Evolutionary conservation across 2,329 filamentous ascomycete species (phyloP), one percentile per base, ranked within the genome.

Genomic region (Aureobasidium sp.): DNA sequence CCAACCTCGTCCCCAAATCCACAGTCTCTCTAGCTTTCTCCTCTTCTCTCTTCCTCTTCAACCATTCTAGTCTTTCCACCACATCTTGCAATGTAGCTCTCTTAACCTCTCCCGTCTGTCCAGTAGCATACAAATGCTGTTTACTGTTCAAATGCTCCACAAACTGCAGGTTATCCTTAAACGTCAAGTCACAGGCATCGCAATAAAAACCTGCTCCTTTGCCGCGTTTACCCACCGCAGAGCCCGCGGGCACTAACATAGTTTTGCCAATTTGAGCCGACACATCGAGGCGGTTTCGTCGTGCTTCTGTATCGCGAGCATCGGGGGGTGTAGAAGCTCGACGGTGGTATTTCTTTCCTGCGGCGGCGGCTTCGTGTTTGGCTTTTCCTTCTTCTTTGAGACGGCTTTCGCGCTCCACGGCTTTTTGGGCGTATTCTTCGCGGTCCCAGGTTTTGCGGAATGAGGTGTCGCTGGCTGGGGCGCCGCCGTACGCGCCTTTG

Each of bases 91-190:
- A 80, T 10, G 81, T 88, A 25, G 93, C 92, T 66, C 86, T 81
- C 72, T 83, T 83, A 55, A 99, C 94, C 76, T 97, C 87, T 21
- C 89, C 89, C 66, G 85, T 96, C 79, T 97, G 89, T 1, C 94
- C 94, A 13, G 89, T 91, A 48, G 86, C 87, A 66, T 89, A 80
- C 74, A 97, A 78, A 81, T 99, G 94, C 80, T 96, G 91, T 77
- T 88, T 90, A 70, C 87, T 91, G 75, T 97, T 97, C 74, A 93
- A 78, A 80, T 99, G 94, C 77, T 99, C 94, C 63, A 99, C 86
- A 75, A 88, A 91, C 73, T 97, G 91, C 72, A 92, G 79, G 73
- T 96, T 97, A 79, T 97, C 94, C 80, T 97, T 97, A 79, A 94
- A 97, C 1, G 93, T 97, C 68, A 97, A 79, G 77, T 97, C 94